Evolutionary conservation across 2,329 filamentous ascomycete genomes (phyloP).

Genomic region (Tolypocladium capitatum): DNA sequence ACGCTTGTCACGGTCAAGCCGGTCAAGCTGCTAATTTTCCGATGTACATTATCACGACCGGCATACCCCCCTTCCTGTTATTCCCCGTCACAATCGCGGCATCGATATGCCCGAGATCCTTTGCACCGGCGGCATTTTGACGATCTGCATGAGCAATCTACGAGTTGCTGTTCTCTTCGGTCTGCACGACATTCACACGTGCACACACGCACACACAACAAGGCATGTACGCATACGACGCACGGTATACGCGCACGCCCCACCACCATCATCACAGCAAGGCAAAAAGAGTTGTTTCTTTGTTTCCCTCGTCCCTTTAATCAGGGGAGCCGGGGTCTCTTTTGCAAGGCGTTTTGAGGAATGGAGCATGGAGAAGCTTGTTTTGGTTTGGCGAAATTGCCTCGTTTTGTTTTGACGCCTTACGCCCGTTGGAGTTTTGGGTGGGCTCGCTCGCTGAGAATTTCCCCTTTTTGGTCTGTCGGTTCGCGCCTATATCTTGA

Average conservation of each 20-base stretch:
- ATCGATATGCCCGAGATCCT: neutral
- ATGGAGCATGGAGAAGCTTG: slow-evolving; percentile 8
- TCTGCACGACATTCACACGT: neutral
- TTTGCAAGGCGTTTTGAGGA: slow-evolving; percentile 21
- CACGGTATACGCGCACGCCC: slow-evolving; percentile 3
- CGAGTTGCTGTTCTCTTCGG: slow-evolving; percentile 14
- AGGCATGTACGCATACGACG: neutral
- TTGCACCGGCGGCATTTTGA: slow-evolving; percentile 17
- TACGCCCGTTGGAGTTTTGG: slow-evolving; percentile 6
- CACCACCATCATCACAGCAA: slow-evolving; percentile 3
- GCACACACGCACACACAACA: slow-evolving; percentile 1
- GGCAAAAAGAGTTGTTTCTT: slow-evolving; percentile 5
- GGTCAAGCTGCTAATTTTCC: slow-evolving; percentile 3
- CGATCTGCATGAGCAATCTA: slow-evolving; percentile 39
- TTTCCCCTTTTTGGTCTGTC: slow-evolving; percentile 2
- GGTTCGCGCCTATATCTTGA: neutral
- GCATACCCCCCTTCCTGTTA: slow-evolving; percentile 9
- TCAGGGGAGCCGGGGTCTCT: slow-evolving; percentile 12
- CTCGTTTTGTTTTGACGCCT: slow-evolving; percentile 9
- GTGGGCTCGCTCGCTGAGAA: slow-evolving; percentile 13
- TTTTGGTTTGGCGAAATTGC: slow-evolving; percentile 9
- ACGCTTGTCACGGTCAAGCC: slow-evolving; percentile 4
- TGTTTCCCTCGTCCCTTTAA: slow-evolving; percentile 3
- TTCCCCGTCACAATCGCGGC: slow-evolving; percentile 17
- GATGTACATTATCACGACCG: slow-evolving; percentile 17